Evolutionary conservation across 305 asterid genomes (phyloP), one percentile per base, ranked within the genome.

Genomic region (Solanum hybrid): DNA sequence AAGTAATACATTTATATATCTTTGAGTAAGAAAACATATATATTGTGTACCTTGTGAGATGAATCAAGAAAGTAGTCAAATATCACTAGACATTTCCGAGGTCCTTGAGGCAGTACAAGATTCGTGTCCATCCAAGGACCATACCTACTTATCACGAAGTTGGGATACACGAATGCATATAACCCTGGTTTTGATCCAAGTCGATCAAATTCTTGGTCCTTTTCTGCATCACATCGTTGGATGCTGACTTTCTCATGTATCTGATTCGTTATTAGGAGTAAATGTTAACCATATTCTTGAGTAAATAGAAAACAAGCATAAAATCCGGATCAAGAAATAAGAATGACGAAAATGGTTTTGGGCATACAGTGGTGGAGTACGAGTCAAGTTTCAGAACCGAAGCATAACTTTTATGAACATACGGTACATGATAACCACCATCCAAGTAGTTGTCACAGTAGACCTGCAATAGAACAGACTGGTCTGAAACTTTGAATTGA

Each of bases 41-140:
- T n/a, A n/a, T n/a, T n/a, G n/a, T n/a, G n/a, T n/a, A 97, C 98
- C 93, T 61, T 94, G 33, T 94, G 94, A 89, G 97, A 95, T 92
- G 93, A 74, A 91, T 97, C 96, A 36, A 97, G 95, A 91, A 95
- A 97, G 92, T 97, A 96, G 91, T 97, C 99, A 31, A 31, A 31
- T 31, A 95, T 91, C 93, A 97, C 98, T 93, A 92, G 94, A 93
- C 98, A 97, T 92, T 91, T 95, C 80, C 93, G 93, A 87, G 96
- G 96, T 86, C 98, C 98, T 90, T 95, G 77, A 39, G 98, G 98
- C 35, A 96, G 90, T 37, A 94, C 98, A 5, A 96, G 95, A 89
- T 97, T 97, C 42, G 99, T 96, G 92, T 96, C 99, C 98, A 97
- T 95, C 99, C 99, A 97, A 73, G 99, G 98, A 76, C 98, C 99